Percentiles rank a stretch among this genome's conserved stretches.
phyloP scores from a whole-genome alignment of 169 alveolate species.

The Eimeria praecox region DNA sequence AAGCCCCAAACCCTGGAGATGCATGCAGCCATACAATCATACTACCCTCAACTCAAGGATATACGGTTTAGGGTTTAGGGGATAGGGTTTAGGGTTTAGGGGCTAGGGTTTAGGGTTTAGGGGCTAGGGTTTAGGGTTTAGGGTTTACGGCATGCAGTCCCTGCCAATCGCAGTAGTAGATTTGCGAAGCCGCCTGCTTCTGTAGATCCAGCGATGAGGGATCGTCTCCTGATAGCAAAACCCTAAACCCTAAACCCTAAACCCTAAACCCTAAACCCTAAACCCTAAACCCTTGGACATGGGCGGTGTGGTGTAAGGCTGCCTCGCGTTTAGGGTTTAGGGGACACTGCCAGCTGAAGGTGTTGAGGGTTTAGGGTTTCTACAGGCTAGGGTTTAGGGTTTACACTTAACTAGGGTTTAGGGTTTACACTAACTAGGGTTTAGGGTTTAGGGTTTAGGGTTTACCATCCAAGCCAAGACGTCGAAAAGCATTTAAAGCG shows the following conservation, averaged over 20 bases:
- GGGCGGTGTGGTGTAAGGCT: too few relatives aligned
- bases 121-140: conserved; percentile 10
- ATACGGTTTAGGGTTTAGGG: too few relatives aligned
- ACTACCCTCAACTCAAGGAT: too few relatives aligned
- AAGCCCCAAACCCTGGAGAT: neutral
- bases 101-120: neutral
- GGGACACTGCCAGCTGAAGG: too few relatives aligned
- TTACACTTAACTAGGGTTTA: neutral
- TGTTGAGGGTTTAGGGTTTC: too few relatives aligned
- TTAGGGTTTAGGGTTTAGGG: conserved; percentile 25
- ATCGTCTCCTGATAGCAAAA: neutral
- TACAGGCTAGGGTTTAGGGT: neutral
- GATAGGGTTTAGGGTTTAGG: neutral
- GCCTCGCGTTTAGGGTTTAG: too few relatives aligned
- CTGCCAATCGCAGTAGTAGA: conserved; percentile 34
- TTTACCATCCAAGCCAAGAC: neutral
- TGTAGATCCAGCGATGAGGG: neutral
- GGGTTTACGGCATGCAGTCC: conserved; percentile 17
- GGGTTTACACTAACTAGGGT: conserved; percentile 2
- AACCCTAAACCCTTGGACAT: too few relatives aligned
- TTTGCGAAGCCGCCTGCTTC: conserved; percentile 27
- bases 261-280: neutral
- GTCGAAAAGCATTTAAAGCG: conserved; percentile 4
- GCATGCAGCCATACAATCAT: too few relatives aligned
- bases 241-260: conserved; percentile 43